Evolutionary conservation across 371 early-diverging fungal genomes (phyloP).

Genomic region (Actinomortierella ambigua): DNA sequence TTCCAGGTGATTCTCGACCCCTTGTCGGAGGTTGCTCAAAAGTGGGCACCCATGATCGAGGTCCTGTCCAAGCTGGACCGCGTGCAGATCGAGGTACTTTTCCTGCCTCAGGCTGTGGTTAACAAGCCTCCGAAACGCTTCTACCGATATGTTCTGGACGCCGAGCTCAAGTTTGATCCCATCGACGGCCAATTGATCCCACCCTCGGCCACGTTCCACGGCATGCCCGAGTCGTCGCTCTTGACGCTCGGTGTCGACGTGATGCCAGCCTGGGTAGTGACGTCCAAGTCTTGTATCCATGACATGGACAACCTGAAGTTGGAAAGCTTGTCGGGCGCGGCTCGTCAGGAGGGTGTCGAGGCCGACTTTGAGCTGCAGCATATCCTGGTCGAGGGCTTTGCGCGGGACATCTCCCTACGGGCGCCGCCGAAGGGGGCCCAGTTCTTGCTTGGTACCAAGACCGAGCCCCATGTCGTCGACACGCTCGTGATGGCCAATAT

Average conservation of each 20-base stretch:
- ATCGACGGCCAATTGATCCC: conserved; percentile 23
- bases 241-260: conserved; percentile 88
- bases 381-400: conserved; percentile 90
- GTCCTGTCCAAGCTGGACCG: conserved; percentile 61
- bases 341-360: conserved; percentile 55
- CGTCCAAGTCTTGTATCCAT: conserved; percentile 76
- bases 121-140: conserved; percentile 82
- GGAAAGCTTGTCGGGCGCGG: conserved; percentile 49
- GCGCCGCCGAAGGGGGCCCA: conserved; percentile 89
- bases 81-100: conserved; percentile 63
- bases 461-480: conserved; percentile 66
- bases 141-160: conserved; percentile 85
- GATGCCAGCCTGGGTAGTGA: conserved; percentile 87
- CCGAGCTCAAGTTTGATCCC: conserved; percentile 65
- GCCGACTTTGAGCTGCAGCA: conserved; percentile 83
- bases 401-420: conserved; percentile 66
- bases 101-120: conserved; percentile 59
- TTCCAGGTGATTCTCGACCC: conserved; percentile 80
- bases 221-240: conserved; percentile 78
- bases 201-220: conserved; percentile 70
- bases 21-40: conserved; percentile 75
- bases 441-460: conserved; percentile 76
- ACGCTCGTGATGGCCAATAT: conserved; percentile 97
- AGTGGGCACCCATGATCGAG: conserved; percentile 71
- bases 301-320: conserved; percentile 93